These are phyloP conservation scores for Venustampulla echinocandica DNA, from an alignment of 495 filamentous ascomycete species.

Conservation along the genomic window DNA sequence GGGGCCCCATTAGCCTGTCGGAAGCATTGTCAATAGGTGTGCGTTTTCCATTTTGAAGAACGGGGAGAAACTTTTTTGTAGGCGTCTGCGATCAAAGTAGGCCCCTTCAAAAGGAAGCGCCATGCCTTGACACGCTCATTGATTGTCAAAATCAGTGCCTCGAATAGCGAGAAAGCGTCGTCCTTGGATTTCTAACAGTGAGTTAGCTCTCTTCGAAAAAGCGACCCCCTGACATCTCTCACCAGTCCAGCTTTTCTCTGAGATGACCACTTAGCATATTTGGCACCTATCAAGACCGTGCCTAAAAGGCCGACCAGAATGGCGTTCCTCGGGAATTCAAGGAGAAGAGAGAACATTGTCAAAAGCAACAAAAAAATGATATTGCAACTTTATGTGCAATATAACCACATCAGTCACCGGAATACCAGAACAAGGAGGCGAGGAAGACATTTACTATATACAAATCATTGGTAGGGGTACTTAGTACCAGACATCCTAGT, in stretches of 20 bases:
- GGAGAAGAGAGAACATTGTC: not conserved
- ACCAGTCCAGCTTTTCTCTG: not conserved
- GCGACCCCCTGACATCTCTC: not conserved
- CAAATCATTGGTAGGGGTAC: not conserved
- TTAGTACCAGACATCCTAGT: no score
- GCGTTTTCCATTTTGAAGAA: not conserved
- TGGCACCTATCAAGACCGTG: not conserved
- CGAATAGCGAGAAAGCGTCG: not conserved
- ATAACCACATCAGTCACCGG: not conserved
- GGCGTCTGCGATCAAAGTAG: not conserved
- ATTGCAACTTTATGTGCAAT: not conserved
- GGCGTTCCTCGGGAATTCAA: not conserved
- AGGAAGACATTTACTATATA: not conserved
- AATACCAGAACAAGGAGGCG: not conserved
- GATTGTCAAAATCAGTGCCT: not conserved
- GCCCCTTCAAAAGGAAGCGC: not conserved
- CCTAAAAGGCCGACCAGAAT: not conserved
- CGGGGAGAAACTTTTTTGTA: not conserved
- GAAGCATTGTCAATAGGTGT: not conserved
- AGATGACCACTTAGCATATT: not conserved
- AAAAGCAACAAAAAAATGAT: not conserved
- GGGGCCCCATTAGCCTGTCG: not conserved
- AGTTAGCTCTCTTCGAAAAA: not conserved
- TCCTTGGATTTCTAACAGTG: not conserved
- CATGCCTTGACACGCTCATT: not conserved